A percentile compares a stretch with the other conserved stretches of the same genome.
Evolutionary conservation across 768 basidiomycete genomes (phyloP).

Genomic region (Mycena latifolia): DNA sequence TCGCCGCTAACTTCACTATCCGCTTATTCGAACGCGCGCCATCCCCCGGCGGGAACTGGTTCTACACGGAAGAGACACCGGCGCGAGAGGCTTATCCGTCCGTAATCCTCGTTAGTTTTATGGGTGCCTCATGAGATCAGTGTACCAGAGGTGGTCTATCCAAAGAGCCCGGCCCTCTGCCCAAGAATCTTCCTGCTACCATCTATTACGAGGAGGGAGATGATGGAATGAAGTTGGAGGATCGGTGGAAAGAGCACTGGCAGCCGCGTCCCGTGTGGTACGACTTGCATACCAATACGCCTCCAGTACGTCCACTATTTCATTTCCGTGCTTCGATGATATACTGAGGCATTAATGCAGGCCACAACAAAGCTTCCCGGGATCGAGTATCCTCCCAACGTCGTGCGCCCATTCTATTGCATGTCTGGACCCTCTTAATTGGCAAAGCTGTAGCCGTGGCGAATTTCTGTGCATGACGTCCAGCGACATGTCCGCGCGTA

Average conservation of each 20-base stretch:
- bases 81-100: slow-evolving; percentile 37
- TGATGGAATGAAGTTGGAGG: slow-evolving; percentile 27
- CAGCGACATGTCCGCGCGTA: slow-evolving; percentile 47
- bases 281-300: slow-evolving; percentile 34
- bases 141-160: no score
- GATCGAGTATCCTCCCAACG: slow-evolving; percentile 33
- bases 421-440: not conserved
- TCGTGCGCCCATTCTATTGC: slow-evolving; percentile 13
- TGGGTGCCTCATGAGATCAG: no score
- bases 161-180: not conserved
- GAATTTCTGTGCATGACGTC: slow-evolving; percentile 35
- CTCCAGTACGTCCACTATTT: slow-evolving; percentile 22
- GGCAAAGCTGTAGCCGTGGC: slow-evolving; percentile 30
- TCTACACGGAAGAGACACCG: slow-evolving; percentile 35
- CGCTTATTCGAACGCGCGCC: slow-evolving; percentile 38
- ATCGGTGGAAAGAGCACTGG: slow-evolving; percentile 39
- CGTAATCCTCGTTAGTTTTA: not conserved
- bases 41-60: slow-evolving; percentile 37
- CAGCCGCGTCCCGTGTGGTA: slow-evolving; percentile 39
- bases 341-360: not conserved
- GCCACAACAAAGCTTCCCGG: slow-evolving; percentile 33
- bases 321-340: not conserved
- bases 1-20: slow-evolving; percentile 23
- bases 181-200: no score
- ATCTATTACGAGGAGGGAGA: slow-evolving; percentile 31